These are phyloP conservation scores for Candida odintsovae DNA, from an alignment of 805 yeast genomes.

Conservation along the genomic window DNA sequence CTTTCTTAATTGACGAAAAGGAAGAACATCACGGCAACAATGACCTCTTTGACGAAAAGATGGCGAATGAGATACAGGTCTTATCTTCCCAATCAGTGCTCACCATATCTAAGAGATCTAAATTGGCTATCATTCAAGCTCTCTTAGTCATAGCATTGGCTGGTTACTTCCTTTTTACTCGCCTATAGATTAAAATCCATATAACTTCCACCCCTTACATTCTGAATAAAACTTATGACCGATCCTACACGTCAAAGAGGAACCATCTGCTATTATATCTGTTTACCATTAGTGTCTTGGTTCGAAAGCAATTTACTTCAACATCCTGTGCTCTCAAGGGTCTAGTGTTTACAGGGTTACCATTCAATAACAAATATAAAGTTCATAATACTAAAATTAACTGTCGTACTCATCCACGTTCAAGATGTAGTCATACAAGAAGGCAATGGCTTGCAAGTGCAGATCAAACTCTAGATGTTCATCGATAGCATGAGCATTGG, in stretches of 20 bases:
- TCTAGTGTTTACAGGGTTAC: background rate
- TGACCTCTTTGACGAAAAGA: background rate
- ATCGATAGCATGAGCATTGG: conserved; percentile 55
- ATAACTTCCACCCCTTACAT: background rate
- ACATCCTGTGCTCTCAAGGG: background rate
- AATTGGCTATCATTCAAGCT: background rate
- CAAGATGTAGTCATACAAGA: conserved; percentile 42
- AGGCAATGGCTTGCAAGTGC: conserved; percentile 57
- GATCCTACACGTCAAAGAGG: no score
- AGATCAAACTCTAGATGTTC: conserved; percentile 49
- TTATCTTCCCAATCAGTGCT: background rate
- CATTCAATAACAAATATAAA: no score
- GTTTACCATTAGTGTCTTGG: no score
- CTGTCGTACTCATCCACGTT: conserved; percentile 7
- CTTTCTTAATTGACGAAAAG: background rate
- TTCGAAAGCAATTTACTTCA: no score
- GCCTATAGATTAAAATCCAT: background rate
- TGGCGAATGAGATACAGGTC: background rate
- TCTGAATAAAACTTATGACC: background rate
- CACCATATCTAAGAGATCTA: background rate
- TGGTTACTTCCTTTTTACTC: background rate
- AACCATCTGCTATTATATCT: no score
- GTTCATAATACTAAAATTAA: background rate
- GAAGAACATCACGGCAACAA: background rate
- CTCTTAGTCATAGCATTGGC: background rate